Percentiles rank a stretch among this genome's conserved stretches.
phyloP scores from a whole-genome alignment of 345 rosid species.

The Moricandia moricandioides region DNA sequence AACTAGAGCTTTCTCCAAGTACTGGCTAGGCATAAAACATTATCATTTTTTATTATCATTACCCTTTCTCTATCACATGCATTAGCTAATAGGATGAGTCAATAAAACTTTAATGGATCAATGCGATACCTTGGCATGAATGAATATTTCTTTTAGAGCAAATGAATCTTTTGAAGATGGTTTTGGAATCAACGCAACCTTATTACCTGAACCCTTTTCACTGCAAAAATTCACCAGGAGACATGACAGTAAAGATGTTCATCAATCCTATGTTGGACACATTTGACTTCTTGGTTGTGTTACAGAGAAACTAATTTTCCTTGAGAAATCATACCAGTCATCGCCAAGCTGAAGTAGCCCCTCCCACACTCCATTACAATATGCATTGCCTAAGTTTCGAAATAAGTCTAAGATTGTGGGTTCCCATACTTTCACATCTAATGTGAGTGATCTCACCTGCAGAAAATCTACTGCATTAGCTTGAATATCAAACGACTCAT shows the following conservation, averaged over 20 bases:
- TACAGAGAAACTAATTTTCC: neutral
- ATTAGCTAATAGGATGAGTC: neutral
- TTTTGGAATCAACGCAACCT: conserved; percentile 42
- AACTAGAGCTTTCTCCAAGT: conserved; percentile 63
- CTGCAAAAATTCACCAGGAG: conserved; percentile 37
- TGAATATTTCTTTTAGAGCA: conserved; percentile 64
- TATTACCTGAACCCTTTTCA: conserved; percentile 33
- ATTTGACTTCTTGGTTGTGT: conserved; percentile 3
- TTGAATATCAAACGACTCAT: neutral
- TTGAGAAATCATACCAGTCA: conserved; percentile 43
- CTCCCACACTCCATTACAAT: conserved; percentile 84
- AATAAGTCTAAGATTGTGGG: conserved; percentile 68
- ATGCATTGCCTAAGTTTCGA: conserved; percentile 64
- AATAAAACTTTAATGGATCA: neutral
- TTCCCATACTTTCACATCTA: conserved; percentile 95
- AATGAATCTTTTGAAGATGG: conserved; percentile 58
- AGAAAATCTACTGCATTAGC: conserved; percentile 15
- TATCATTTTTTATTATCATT: conserved; percentile 9
- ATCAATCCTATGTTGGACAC: conserved; percentile 1
- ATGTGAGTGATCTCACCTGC: conserved; percentile 81
- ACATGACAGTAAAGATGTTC: neutral
- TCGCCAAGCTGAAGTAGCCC: conserved; percentile 45
- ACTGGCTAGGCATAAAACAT: conserved; percentile 44
- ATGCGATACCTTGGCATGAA: conserved; percentile 64
- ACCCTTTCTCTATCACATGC: neutral